Conservation (phyloP, 345 rosid species). For the Noccaea caerulescens region DNA sequence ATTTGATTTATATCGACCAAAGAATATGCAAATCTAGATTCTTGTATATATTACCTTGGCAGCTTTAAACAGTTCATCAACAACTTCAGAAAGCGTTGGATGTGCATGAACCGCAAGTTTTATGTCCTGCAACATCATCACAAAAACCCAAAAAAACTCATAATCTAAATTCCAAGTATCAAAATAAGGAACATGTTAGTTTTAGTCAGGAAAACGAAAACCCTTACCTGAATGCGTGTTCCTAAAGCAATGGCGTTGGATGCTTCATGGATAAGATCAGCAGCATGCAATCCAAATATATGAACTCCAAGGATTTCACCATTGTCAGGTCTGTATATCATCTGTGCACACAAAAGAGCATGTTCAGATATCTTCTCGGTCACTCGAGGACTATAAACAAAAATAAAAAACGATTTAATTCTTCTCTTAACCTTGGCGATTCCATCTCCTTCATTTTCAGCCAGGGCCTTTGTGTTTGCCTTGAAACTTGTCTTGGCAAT, state of each 20-base stretch:
- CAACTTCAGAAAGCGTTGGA: constrained; percentile 98
- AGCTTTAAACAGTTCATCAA: constrained; percentile 91
- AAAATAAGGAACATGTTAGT: background rate
- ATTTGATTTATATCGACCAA: background rate
- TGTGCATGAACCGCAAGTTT: constrained; percentile 97
- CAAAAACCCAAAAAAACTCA: background rate
- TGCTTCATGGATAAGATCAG: constrained; percentile 99
- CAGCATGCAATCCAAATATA: constrained; percentile 96
- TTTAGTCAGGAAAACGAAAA: background rate
- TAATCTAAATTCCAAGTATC: background rate
- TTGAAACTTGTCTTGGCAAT: constrained; percentile 94
- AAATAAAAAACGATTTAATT: background rate
- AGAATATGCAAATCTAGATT: background rate
- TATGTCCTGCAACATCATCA: constrained; percentile 62
- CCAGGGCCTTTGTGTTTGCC: constrained; percentile 98
- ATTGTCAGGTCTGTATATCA: constrained; percentile 94
- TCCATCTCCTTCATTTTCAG: constrained; percentile 99
- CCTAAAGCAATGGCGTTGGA: constrained; percentile 95
- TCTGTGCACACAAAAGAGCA: constrained; percentile 57
- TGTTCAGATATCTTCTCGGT: constrained; percentile 3
- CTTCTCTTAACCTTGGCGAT: constrained; percentile 77
- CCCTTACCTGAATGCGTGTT: constrained; percentile 72
- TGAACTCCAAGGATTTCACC: constrained; percentile 99
- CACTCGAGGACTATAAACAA: constrained; percentile 9
- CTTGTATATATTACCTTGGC: constrained; percentile 61